These are phyloP conservation scores for Phaseolus coccineus DNA, from an alignment of 331 rosid genomes.

Conservation along the genomic window DNA sequence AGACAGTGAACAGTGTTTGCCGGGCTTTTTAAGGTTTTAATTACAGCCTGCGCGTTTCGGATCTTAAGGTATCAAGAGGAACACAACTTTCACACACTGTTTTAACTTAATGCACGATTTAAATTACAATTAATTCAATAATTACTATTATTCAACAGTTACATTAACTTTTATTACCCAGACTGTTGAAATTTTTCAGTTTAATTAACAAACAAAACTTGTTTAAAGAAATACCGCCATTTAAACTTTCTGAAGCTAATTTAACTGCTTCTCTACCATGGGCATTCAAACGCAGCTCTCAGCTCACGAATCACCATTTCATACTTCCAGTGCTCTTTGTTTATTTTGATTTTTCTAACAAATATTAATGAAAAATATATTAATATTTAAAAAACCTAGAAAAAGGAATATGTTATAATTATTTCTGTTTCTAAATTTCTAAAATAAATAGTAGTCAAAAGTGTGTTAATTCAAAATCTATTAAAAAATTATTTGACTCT, in stretches of 20 bases:
- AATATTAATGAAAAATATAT: background rate
- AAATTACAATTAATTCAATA: background rate
- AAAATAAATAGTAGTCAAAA: background rate
- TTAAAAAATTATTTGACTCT: background rate
- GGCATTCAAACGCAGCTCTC: background rate
- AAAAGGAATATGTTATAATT: background rate
- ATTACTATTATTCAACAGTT: background rate
- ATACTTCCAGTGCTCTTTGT: background rate
- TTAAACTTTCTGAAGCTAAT: background rate
- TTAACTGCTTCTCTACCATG: background rate
- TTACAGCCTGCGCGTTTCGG: slow-evolving; percentile 50
- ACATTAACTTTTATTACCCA: background rate
- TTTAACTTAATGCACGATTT: background rate
- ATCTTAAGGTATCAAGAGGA: background rate
- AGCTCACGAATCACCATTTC: background rate
- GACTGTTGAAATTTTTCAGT: background rate
- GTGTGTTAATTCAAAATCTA: background rate
- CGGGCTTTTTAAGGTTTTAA: slow-evolving; percentile 60
- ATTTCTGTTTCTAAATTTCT: background rate
- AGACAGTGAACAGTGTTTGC: slow-evolving; percentile 36
- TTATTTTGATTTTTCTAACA: background rate
- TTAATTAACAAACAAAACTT: background rate
- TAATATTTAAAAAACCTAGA: background rate
- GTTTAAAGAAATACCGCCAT: background rate
- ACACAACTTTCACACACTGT: background rate